Percentiles rank a stretch among this genome's conserved stretches.
Conservation (phyloP, 1,284 basidiomycete genomes). For the Pholiota adiposa region DNA sequence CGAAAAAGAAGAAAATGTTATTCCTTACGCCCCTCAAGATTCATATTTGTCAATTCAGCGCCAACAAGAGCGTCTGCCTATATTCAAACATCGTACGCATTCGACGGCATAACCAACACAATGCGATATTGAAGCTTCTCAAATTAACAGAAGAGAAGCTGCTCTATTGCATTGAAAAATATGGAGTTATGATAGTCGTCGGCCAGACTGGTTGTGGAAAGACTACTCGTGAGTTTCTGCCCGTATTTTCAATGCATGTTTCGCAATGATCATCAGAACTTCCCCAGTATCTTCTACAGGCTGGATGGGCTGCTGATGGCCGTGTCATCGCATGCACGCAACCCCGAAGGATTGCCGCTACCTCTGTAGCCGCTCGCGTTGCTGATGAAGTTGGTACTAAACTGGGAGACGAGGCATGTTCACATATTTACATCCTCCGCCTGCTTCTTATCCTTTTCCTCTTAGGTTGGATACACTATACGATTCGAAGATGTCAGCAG, state of each 20-base stretch:
- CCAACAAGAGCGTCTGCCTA: slow-evolving; percentile 83
- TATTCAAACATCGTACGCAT: slow-evolving; percentile 81
- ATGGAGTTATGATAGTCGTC: slow-evolving; percentile 86
- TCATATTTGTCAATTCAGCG: slow-evolving; percentile 66
- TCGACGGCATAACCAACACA: not conserved
- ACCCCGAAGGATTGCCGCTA: slow-evolving; percentile 94
- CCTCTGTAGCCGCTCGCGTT: slow-evolving; percentile 90
- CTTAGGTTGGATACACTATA: slow-evolving; percentile 94
- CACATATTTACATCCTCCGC: not conserved
- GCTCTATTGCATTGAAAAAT: slow-evolving; percentile 83
- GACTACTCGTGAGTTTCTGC: slow-evolving; percentile 79
- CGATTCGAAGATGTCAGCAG: slow-evolving; percentile 94
- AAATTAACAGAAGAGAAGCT: slow-evolving; percentile 66
- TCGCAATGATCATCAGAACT: slow-evolving; percentile 62
- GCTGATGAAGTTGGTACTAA: slow-evolving; percentile 87
- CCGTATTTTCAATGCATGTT: not conserved
- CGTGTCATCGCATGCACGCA: slow-evolving; percentile 91
- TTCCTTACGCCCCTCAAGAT: slow-evolving; percentile 67
- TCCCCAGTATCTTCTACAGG: slow-evolving; percentile 92
- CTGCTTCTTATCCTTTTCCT: slow-evolving; percentile 2
- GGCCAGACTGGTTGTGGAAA: slow-evolving; percentile 98
- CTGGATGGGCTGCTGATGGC: slow-evolving; percentile 84
- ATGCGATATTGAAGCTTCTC: not conserved
- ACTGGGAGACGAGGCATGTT: slow-evolving; percentile 86
- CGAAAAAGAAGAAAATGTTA: slow-evolving; percentile 72